A percentile compares a stretch with the other conserved stretches of the same genome.
phyloP scores from a whole-genome alignment of 805 yeast species.

The Metschnikowia colocasiae region DNA sequence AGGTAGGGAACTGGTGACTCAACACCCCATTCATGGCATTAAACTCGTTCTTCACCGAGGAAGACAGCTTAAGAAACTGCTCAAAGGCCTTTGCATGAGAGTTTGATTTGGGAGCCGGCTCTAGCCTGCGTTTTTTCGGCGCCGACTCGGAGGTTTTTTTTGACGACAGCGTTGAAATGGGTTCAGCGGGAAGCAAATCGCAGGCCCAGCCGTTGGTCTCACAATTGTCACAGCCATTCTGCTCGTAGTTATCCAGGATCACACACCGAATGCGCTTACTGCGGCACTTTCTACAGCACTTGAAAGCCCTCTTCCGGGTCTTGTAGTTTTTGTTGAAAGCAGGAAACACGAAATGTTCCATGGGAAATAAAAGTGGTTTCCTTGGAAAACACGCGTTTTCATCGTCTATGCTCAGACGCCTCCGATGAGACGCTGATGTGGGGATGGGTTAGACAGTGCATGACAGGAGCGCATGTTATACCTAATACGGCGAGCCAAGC shows the following conservation, averaged over 20 bases:
- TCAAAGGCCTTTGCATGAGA: neutral
- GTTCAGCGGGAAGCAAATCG: slow-evolving; percentile 13
- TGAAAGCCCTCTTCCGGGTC: slow-evolving; percentile 39
- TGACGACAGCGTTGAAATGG: neutral
- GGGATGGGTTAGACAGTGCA: slow-evolving; percentile 4
- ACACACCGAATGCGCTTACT: slow-evolving; percentile 26
- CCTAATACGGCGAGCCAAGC: slow-evolving; percentile 1
- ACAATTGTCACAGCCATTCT: slow-evolving; percentile 24
- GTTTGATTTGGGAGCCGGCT: neutral
- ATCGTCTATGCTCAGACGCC: neutral
- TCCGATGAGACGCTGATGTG: slow-evolving; percentile 4
- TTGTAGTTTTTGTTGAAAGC: slow-evolving; percentile 40
- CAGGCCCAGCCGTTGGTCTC: slow-evolving; percentile 11
- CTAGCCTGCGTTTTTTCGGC: neutral
- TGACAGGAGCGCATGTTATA: neutral
- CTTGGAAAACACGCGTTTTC: neutral
- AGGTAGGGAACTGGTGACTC: slow-evolving; percentile 3
- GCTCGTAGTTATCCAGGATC: slow-evolving; percentile 21
- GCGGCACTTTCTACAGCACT: slow-evolving; percentile 40
- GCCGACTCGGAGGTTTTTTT: neutral
- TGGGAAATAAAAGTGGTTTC: slow-evolving; percentile 8
- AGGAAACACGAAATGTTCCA: slow-evolving; percentile 37
- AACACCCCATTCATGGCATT: slow-evolving; percentile 4
- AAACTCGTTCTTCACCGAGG: slow-evolving; percentile 2
- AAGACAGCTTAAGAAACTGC: slow-evolving; percentile 1